Base-by-base conservation (phyloP, 75 land plant genomes). In the Selaginella moellendorffii region DNA sequence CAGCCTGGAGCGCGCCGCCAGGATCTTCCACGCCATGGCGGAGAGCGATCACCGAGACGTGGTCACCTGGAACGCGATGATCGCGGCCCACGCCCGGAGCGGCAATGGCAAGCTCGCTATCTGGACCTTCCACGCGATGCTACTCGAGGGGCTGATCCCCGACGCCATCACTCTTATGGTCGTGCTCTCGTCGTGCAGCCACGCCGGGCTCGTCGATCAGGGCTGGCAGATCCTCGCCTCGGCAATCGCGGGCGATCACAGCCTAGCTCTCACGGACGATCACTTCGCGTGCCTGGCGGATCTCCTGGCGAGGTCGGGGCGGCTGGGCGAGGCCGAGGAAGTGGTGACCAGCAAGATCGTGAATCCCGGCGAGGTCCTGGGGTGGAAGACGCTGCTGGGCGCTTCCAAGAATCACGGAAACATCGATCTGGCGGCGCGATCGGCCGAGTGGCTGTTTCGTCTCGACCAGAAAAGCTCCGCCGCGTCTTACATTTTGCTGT, bases 151-250 rank as follows among this genome's bases (percentile, higher is more conserved):
- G 1, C 2, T 30, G 2, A 30, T 10, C 1, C 65, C 65, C 1
- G 29, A 63, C 42, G 30, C 1, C 2, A 29, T 63, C 5, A 63
- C 65, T 14, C 22, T 63, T 18, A 29, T 63, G 18, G 30, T 1
- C n/a, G 18, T 63, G 12, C 29, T 63, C 2, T 63, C 65, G 12
- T 2, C 36, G 1, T 63, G 65, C 22, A 36, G 46, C 14, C 46
- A 36, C 14, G n/a, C 14, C 46, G 46, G 46, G 46, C 46, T 36
- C 46, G 10, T 36, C 10, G 10, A 36, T n/a, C 10, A 36, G 5
- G 46, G 46, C 46, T 36, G 46, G 46, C 10, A 36, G 46, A n/a
- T n/a, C n/a, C 14, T 36, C 14, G 46, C 14, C 14, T 36, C 46
- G 5, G 5, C 46, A 5, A 36, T 36, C 10, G 46, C 14, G 46